Evolutionary conservation across 768 basidiomycete species (phyloP), one percentile per base, ranked within the genome.

Genomic region (Tephrocybe sp.): DNA sequence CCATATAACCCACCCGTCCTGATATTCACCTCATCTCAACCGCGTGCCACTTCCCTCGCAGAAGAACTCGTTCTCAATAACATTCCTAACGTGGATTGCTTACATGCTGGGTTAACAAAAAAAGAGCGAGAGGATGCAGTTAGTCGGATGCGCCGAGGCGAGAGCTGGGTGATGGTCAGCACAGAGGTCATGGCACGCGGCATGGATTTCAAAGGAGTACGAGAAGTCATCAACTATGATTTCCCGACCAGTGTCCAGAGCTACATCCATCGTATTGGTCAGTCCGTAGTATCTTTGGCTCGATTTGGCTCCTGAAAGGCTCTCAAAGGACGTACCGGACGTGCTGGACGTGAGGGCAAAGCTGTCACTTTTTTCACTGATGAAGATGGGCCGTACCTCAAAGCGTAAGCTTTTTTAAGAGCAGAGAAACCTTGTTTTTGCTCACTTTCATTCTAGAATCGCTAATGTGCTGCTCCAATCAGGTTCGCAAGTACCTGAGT

Each of bases 131-230:
- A 95, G 60, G 84, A 94, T 61, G 84, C 89, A 14, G 77, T 97
- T 9, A 74, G 77, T 35, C 81, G 87, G 31, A 96, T 99, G 86
- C 84, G 91, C 22, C 78, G 76, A 60, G 97, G 95, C 0, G 82
- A 91, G 64, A 88, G 91, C 53, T 98, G 97, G 97, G 83, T 95
- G 31, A 82, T 98, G 80, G 80, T 99, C 40, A 91, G 87, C 57
- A 99, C 97, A 19, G 97, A 99, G 66, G 90, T 98, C 45, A 90
- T 98, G 91, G 93, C 92, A 19, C 81, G 97, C 59, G 97, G 97
- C 3, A 94, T 99, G 87, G 97, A 98, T 64, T 98, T 99, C 74
- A 89, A 87, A 66, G 94, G 95, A 9, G 83, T 96, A 45, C 76
- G 85, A 52, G 90, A 98, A 62, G 94, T 99, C 9, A 87, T 98